Percentiles rank a stretch among this genome's conserved stretches.
phyloP scores from a whole-genome alignment of 2,329 filamentous ascomycete genomes.

The Anisogramma anomala region DNA sequence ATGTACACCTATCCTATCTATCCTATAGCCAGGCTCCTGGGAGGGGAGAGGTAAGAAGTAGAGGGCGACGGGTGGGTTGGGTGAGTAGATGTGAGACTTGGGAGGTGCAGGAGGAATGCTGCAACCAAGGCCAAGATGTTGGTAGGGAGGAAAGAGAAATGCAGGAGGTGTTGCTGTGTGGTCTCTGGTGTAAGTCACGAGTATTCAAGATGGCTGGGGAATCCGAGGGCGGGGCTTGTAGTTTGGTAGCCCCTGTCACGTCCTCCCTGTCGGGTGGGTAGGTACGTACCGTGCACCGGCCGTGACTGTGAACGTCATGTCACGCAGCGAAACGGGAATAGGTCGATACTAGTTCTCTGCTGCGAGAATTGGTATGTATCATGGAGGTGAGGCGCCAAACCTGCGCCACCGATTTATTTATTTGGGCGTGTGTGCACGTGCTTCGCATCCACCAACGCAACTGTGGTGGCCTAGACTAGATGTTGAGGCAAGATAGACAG shows the following conservation, averaged over 20 bases:
- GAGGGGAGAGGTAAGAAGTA: too few relatives aligned
- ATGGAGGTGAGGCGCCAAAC: neutral
- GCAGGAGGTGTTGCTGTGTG: neutral
- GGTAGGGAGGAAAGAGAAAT: constrained; percentile 1
- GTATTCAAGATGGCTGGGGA: constrained; percentile 17
- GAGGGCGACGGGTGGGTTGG: too few relatives aligned
- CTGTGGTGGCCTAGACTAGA: too few relatives aligned
- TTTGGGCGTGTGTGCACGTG: neutral
- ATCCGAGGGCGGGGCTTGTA: too few relatives aligned
- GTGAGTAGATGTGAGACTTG: constrained; percentile 7
- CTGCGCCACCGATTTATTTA: constrained; percentile 4
- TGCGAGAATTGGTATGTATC: neutral
- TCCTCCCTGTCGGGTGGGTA: too few relatives aligned
- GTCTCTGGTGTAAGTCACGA: too few relatives aligned
- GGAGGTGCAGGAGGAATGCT: constrained; percentile 11
- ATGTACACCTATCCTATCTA: too few relatives aligned
- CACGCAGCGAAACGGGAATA: constrained; percentile 2
- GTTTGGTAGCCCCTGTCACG: too few relatives aligned
- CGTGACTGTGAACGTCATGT: neutral
- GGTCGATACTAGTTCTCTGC: neutral
- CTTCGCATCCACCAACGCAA: too few relatives aligned
- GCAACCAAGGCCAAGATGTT: constrained; percentile 6
- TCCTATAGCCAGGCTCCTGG: too few relatives aligned
- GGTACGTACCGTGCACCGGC: too few relatives aligned
- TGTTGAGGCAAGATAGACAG: too few relatives aligned